These are phyloP conservation scores for Leptographium procerum DNA, from an alignment of 2,329 filamentous ascomycete species.

Conservation along the genomic window DNA sequence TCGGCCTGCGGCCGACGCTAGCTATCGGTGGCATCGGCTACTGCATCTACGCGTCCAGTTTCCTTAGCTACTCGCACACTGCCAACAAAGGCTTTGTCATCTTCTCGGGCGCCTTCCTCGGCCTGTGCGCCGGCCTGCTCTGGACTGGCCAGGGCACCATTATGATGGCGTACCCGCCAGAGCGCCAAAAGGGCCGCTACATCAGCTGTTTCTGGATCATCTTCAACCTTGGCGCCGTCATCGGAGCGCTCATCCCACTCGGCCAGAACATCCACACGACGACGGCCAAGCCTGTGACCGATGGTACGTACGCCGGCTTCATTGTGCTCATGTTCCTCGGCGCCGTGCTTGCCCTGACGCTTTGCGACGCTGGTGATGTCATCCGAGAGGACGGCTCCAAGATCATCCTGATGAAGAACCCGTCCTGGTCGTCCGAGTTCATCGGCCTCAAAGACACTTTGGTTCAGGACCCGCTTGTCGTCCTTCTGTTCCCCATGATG, in stretches of 20 bases:
- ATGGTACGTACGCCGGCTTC: conserved; percentile 16
- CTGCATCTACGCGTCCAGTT: conserved; percentile 59
- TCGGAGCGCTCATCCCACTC: conserved; percentile 68
- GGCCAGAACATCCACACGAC: conserved; percentile 43
- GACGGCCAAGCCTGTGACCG: conserved; percentile 28
- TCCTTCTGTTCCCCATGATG: conserved; percentile 74
- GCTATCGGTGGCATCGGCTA: conserved; percentile 67
- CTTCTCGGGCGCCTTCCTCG: conserved; percentile 65
- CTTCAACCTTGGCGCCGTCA: conserved; percentile 84
- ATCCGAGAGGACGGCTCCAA: conserved; percentile 66
- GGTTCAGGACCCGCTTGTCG: conserved; percentile 56
- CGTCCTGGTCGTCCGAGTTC: conserved; percentile 73
- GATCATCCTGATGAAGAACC: conserved; percentile 84
- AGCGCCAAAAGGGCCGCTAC: conserved; percentile 73
- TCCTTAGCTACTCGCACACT: conserved; percentile 60
- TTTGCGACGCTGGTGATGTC: conserved; percentile 62
- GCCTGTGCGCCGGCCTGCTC: conserved; percentile 66
- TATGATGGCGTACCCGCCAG: conserved; percentile 81
- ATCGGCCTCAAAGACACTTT: conserved; percentile 65
- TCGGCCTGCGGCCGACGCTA: conserved; percentile 58
- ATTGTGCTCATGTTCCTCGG: conserved; percentile 16
- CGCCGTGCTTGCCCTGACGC: conserved; percentile 54
- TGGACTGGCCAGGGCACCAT: conserved; percentile 77
- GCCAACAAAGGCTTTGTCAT: conserved; percentile 58
- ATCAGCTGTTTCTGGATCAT: conserved; percentile 92